Percentiles rank a stretch among this genome's conserved stretches.
These are phyloP conservation scores for Jamesozyma piceae DNA, from an alignment of 805 yeast species.

Conservation along the genomic window DNA sequence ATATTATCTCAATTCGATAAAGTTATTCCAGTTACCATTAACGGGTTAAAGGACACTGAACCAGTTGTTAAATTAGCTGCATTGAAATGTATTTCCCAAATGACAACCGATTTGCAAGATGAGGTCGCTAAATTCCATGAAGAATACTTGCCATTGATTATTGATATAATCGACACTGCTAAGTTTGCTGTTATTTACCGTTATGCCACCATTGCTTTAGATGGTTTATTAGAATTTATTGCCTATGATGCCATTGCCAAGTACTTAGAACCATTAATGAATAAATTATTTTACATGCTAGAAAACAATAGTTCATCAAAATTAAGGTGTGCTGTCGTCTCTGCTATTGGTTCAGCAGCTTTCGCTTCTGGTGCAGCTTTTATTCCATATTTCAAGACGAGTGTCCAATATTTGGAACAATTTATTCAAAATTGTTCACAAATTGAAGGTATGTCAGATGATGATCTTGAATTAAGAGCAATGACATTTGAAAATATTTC, in stretches of 20 bases:
- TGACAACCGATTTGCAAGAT: slow-evolving; percentile 80
- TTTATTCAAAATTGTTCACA: slow-evolving; percentile 61
- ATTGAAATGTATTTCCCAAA: slow-evolving; percentile 63
- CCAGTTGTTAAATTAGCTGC: slow-evolving; percentile 78
- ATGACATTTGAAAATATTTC: slow-evolving; percentile 88
- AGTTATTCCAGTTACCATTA: slow-evolving; percentile 60
- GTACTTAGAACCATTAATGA: slow-evolving; percentile 84
- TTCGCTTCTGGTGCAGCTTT: slow-evolving; percentile 87
- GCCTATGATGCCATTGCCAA: slow-evolving; percentile 72
- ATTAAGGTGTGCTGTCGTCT: slow-evolving; percentile 71
- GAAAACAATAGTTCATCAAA: slow-evolving; percentile 63
- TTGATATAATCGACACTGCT: slow-evolving; percentile 79
- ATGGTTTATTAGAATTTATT: slow-evolving; percentile 86
- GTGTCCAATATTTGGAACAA: slow-evolving; percentile 74
- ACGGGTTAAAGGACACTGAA: slow-evolving; percentile 70
- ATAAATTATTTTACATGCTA: slow-evolving; percentile 77
- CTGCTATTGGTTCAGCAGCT: slow-evolving; percentile 96
- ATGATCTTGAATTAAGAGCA: slow-evolving; percentile 85
- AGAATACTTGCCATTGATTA: slow-evolving; percentile 73
- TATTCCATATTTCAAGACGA: slow-evolving; percentile 73
- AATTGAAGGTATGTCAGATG: slow-evolving; percentile 73
- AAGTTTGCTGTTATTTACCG: slow-evolving; percentile 75
- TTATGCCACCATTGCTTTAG: slow-evolving; percentile 84
- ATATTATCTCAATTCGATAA: slow-evolving; percentile 65
- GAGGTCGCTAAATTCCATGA: slow-evolving; percentile 77